These are phyloP conservation scores for Puya raimondii DNA, from an alignment of 176 grass and related monocot species.

Conservation along the genomic window DNA sequence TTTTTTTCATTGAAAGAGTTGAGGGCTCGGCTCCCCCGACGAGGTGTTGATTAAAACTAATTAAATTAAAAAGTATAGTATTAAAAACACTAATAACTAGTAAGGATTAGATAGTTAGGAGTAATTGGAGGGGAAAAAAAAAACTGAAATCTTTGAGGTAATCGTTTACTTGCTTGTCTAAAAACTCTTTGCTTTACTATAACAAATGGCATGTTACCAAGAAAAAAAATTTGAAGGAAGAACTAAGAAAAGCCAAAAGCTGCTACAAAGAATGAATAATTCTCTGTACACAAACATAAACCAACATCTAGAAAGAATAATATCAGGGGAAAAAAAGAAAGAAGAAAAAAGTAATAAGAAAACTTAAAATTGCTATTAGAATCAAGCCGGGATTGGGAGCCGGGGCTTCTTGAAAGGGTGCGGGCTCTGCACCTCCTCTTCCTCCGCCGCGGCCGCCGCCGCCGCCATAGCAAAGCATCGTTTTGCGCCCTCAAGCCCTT, in stretches of 20 bases:
- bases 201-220: too few species aligned
- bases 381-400: conserved; percentile 51
- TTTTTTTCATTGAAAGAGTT: too few species aligned
- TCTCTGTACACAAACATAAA: conserved; percentile 16
- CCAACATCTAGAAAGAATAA: not conserved
- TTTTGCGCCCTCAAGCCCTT: conserved; percentile 37
- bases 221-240: too few species aligned
- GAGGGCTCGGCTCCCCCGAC: too few species aligned
- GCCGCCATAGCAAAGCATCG: conserved; percentile 23
- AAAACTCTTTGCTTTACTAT: too few species aligned
- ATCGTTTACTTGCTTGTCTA: too few species aligned
- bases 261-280: conserved; percentile 34
- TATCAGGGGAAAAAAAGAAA: not conserved
- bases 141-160: too few species aligned
- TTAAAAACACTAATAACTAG: too few species aligned
- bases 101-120: too few species aligned
- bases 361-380: not conserved
- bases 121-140: too few species aligned
- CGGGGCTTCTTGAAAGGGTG: conserved; percentile 92
- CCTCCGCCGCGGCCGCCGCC: conserved; percentile 44
- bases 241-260: not conserved
- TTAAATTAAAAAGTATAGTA: too few species aligned
- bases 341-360: not conserved
- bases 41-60: too few species aligned
- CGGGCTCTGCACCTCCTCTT: conserved; percentile 96